Percentiles rank a stretch among this genome's conserved stretches.
These are phyloP conservation scores for Lagenidium sp. DNA, from an alignment of 352 stramenopile species.

Conservation along the genomic window DNA sequence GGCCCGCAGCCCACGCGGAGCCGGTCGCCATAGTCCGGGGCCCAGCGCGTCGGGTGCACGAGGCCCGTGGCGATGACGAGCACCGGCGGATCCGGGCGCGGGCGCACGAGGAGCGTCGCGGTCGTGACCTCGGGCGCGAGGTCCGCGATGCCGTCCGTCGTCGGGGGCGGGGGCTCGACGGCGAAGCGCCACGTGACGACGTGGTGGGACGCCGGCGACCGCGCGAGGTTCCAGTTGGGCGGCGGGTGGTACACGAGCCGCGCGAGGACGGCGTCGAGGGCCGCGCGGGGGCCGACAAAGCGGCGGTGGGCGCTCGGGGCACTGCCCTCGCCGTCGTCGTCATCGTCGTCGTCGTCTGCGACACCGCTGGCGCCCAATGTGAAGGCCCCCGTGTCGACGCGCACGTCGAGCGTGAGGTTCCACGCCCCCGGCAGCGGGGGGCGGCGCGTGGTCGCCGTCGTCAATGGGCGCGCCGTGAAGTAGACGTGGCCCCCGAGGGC, in stretches of 20 bases:
- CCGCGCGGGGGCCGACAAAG: too few species aligned
- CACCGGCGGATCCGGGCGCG: conserved; percentile 27
- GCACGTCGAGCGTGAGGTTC: too few species aligned
- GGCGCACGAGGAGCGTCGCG: conserved; percentile 21
- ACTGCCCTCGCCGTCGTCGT: too few species aligned
- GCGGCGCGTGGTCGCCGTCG: conserved; percentile 6
- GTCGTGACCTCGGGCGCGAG: conserved; percentile 12
- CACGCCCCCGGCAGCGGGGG: too few species aligned
- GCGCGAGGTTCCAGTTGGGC: conserved; percentile 42
- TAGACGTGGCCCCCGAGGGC: too few species aligned
- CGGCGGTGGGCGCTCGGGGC: too few species aligned
- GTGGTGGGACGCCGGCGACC: conserved; percentile 7
- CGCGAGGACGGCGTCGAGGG: conserved; percentile 12
- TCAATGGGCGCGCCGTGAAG: conserved; percentile 5
- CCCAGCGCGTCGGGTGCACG: conserved; percentile 16
- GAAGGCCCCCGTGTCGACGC: too few species aligned
- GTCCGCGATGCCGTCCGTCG: too few species aligned
- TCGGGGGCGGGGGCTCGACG: too few species aligned
- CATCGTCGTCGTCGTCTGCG: not conserved
- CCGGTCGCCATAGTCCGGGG: conserved; percentile 30
- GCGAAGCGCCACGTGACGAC: conserved; percentile 42
- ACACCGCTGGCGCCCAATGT: too few species aligned
- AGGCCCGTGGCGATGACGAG: conserved; percentile 23
- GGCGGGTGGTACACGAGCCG: conserved; percentile 26
- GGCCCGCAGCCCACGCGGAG: conserved; percentile 30